Conservation (phyloP, 345 rosid genomes). For the Eucalyptus caleyi region DNA sequence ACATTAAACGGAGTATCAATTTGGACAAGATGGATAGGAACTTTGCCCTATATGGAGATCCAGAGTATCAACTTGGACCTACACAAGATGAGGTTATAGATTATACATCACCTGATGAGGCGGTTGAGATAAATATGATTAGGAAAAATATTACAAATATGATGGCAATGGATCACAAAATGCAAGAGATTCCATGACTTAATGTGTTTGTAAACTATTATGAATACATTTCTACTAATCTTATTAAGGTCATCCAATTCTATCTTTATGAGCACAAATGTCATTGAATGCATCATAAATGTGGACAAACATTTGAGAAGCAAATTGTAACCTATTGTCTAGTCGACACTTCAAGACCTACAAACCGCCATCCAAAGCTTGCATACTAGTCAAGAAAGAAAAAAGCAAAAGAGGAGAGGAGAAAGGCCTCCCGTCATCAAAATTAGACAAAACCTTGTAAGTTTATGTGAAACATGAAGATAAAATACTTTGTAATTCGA, state of each 20-base stretch:
- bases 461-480: neutral
- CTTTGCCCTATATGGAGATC: neutral
- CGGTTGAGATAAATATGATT: no score
- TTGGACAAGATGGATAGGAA: neutral
- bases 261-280: neutral
- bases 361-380: no score
- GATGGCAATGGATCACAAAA: no score
- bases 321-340: neutral
- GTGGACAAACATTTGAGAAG: neutral
- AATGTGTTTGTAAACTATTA: no score
- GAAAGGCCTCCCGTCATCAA: neutral
- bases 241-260: no score
- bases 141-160: no score
- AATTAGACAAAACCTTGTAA: neutral
- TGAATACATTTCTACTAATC: no score
- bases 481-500: neutral
- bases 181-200: no score
- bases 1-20: no score
- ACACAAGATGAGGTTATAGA: neutral
- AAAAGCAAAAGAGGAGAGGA: neutral
- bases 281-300: neutral
- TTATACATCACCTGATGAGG: neutral
- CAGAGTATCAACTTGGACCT: rapidly evolving
- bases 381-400: no score
- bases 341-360: no score